Evolutionary conservation across 257 asterid species (phyloP), one percentile per base, ranked within the genome.

Genomic region (Cordia subcordata): DNA sequence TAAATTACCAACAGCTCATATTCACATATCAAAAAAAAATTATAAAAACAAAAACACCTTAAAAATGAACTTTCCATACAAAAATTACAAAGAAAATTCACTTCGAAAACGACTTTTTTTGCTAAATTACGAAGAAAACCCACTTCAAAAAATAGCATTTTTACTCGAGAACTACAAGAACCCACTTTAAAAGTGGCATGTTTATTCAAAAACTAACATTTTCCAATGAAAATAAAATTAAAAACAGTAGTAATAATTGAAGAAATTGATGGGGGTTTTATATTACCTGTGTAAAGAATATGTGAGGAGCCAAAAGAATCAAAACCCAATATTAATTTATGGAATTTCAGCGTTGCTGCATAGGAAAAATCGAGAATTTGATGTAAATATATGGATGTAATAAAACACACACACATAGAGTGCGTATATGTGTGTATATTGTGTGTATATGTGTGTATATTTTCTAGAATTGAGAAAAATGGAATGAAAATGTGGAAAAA

Each of bases 331-430:
- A 77, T 39, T 32, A 70, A 53, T 19, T 40, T 69, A 69, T 62
- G 61, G 77, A n/a, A 58, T 17, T 66, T 73, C 20, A 69, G 14
- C 71, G 75, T 38, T 64, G 32, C 62, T 55, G 63, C 56, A 57
- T 21, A 54, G 45, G 60, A 66, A 57, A 56, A 63, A 21, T 53
- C 58, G 35, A 57, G 38, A 23, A 23, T 14, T 57, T 17, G 40
- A 20, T 49, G 13, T 58, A 51, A 22, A 23, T 49, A 44, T n/a
- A n/a, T n/a, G n/a, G n/a, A n/a, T 10, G 61, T 42, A 42, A 3
- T 42, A 5, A n/a, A n/a, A 27, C 35, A 27, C 35, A 27, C 35
- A 51, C 13, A 10, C 13, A 63, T 8, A 18, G 47, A 37, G 46
- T 4, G 18, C 12, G 32, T 13, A 17, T 17, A 19, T 27, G 12